Base-by-base conservation (phyloP, 1,139 yeast species). In the Taiozyma onychis region DNA sequence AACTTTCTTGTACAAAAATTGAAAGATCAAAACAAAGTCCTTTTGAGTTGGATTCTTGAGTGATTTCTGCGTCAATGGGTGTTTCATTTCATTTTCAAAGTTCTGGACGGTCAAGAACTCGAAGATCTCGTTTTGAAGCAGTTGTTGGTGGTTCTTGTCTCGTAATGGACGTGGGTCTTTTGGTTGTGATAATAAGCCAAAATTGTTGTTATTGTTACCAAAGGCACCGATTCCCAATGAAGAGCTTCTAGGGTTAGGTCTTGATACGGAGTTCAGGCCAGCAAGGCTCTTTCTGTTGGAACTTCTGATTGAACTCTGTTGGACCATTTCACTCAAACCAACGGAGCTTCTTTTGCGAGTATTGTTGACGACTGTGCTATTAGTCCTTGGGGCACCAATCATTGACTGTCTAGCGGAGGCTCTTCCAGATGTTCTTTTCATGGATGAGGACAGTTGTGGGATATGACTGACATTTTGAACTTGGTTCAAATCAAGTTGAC, bases 21-120 rank as follows among this genome's bases (percentile, higher is more conserved):
- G 87, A 69, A 90, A 90, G 21, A 90, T 82, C 47, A 78, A 65
- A 11, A 81, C 82, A 66, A 90, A 90, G 59, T 88, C 96, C 64
- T 86, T 88, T 62, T 90, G 97, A 0, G 97, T 89, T 9, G 97
- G 97, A 56, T 78, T 82, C 57, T 75, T 77, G 51, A 90, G 71
- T 1, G 89, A 80, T 62, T 82, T 84, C 24, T 76, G 72, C 3
- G 88, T 77, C 32, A 90, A 67, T 1, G 88, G 78, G 57, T 85
- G 88, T 58, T 81, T 83, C 74, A 83, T 83, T 54, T 85, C 91
- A 32, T 79, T 68, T 61, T 86, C 96, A 66, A 87, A 90, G 62
- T 79, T 78, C 63, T 84, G 79, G 8, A 71, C 68, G 14, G 77
- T 70, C 46, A 90, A 70, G 64, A 80, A 91, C 42, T 83, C 86